Evolutionary conservation across 2,329 filamentous ascomycete species (phyloP), one percentile per base, ranked within the genome.

Genomic region (Claviceps lovelessii): DNA sequence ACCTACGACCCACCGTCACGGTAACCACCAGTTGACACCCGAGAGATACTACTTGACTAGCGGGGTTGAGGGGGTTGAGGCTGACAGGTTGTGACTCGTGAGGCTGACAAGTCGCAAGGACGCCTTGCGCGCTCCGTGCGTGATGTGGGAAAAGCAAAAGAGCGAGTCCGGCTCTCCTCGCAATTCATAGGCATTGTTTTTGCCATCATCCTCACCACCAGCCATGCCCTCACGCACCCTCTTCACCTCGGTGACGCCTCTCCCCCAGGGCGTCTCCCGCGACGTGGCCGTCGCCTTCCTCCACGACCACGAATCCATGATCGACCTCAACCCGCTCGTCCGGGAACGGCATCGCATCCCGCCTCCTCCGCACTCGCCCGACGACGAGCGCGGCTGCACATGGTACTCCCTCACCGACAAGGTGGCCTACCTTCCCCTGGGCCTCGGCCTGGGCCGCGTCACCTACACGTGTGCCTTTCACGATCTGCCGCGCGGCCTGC

Each of bases 321-420:
- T 95, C 63, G 85, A 91, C 65, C 74, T 95, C 55, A 95, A 94
- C 68, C 89, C 89, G 1, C 76, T 94, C 50, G 85, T 95, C 54
- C 81, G 85, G 58, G 82, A 86, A 57, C 79, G 87, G 55, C 78
- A 83, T 60, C 76, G 75, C 37, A 88, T 88, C 68, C 76, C 79
- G 49, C 76, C 87, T 2, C 88, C 88, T 0, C 64, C 76, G 29
- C 78, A 83, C 64, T 83, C 85, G 13, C 73, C 79, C 0, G 72
- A 80, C 17, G 87, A 93, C 61, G 89, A 95, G 71, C 79, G 76
- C 57, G 73, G 80, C 58, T 86, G 83, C 60, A 73, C 73, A 19
- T 95, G 90, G 90, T 94, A 90, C 70, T 79, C 80, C 51, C 72
- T 90, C 61, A 88, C 84, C 52, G 88, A 95, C 71, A 81, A 80